These are phyloP conservation scores for Didymellaceae sp. DNA, from an alignment of 2,329 filamentous ascomycete genomes.

Conservation along the genomic window DNA sequence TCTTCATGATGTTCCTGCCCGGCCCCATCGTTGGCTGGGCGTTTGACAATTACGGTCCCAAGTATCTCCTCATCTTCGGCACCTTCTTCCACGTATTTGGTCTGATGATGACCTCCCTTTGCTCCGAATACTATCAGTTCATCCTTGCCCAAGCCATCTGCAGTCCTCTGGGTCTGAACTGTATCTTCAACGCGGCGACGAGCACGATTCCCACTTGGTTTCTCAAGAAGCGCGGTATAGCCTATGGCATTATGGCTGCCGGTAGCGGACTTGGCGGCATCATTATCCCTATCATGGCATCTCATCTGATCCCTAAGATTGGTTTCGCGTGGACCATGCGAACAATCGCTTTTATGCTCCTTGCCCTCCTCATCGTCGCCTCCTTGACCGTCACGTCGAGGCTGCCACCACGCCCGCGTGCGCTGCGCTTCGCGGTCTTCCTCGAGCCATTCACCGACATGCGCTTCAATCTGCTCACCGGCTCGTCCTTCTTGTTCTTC, in stretches of 20 bases:
- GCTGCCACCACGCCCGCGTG: slow-evolving; percentile 50
- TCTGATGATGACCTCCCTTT: slow-evolving; percentile 68
- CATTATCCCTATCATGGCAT: slow-evolving; percentile 68
- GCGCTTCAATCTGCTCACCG: slow-evolving; percentile 52
- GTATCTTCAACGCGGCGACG: slow-evolving; percentile 60
- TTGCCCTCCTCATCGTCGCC: slow-evolving; percentile 63
- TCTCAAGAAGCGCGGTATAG: slow-evolving; percentile 57
- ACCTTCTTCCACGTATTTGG: slow-evolving; percentile 65
- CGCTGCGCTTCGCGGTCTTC: slow-evolving; percentile 39
- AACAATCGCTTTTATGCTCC: slow-evolving; percentile 64
- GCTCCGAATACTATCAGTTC: slow-evolving; percentile 61
- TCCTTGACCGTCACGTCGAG: slow-evolving; percentile 60
- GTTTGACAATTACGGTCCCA: slow-evolving; percentile 69
- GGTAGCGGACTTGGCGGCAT: slow-evolving; percentile 62
- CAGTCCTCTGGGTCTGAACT: slow-evolving; percentile 59
- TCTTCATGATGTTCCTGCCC: slow-evolving; percentile 58
- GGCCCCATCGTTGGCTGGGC: slow-evolving; percentile 69
- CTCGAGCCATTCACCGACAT: slow-evolving; percentile 48
- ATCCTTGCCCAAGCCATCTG: slow-evolving; percentile 62
- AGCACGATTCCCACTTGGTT: slow-evolving; percentile 55
- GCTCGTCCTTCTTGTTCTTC: slow-evolving; percentile 64
- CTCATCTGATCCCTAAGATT: slow-evolving; percentile 59
- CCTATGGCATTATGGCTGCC: slow-evolving; percentile 58
- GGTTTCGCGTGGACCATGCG: slow-evolving; percentile 68
- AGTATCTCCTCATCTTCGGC: slow-evolving; percentile 60